Percentiles rank a stretch among this genome's conserved stretches.
Conservation (phyloP, 2,329 filamentous ascomycete species). For the Apiospora marii region DNA sequence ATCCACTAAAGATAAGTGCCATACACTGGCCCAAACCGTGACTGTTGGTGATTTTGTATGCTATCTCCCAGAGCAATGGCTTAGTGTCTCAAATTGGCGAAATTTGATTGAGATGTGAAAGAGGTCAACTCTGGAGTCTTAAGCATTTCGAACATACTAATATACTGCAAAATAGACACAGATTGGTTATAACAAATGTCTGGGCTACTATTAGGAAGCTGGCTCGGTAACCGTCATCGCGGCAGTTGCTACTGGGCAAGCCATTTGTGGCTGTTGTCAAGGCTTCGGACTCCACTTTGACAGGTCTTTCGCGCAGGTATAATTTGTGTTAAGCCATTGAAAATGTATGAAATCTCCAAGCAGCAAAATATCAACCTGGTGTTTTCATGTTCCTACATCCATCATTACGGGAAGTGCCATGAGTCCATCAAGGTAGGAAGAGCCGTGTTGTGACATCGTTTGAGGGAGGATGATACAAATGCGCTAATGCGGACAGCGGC, state of each 20-base stretch:
- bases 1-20: neutral
- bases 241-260: neutral
- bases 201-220: neutral
- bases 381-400: no score
- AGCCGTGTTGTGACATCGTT: neutral
- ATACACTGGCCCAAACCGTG: neutral
- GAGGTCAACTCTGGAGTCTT: neutral
- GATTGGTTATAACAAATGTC: neutral
- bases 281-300: neutral
- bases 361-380: no score
- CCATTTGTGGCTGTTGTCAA: neutral
- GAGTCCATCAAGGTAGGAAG: neutral
- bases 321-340: neutral
- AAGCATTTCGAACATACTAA: neutral
- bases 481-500: constrained; percentile 32
- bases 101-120: no score
- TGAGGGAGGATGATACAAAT: neutral
- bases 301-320: neutral
- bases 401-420: fast-evolving
- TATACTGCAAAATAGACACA: neutral
- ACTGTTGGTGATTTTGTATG: neutral
- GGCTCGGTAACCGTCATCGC: neutral
- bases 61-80: neutral
- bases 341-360: neutral
- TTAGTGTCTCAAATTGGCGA: neutral